Evolutionary conservation across 2,329 filamentous ascomycete species (phyloP).

Genomic region (Cordyceps cicadae): DNA sequence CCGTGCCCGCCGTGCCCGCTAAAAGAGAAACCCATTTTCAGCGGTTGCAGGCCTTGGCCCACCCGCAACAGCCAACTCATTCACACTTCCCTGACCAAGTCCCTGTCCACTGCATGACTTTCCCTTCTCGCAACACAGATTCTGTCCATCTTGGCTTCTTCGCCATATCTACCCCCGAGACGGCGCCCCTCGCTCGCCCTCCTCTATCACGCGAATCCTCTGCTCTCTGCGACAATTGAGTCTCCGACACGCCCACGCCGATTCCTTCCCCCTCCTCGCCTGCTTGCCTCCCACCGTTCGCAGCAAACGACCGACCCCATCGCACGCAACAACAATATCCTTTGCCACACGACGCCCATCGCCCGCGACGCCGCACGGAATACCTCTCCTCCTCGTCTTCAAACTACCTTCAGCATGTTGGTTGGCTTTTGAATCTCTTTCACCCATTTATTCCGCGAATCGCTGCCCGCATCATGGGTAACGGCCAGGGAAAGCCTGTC

Average conservation of each 20-base stretch:
- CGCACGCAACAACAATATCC: neutral
- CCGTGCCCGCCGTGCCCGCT: constrained; percentile 6
- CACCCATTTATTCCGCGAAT: neutral
- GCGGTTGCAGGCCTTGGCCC: constrained; percentile 1
- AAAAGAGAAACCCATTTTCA: neutral
- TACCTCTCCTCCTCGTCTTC: neutral
- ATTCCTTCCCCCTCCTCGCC: neutral
- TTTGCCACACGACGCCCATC: neutral
- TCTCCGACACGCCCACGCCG: neutral
- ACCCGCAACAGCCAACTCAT: neutral
- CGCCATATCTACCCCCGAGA: neutral
- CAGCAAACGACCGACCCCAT: constrained; percentile 1
- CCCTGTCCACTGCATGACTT: constrained; percentile 1
- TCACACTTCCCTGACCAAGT: neutral
- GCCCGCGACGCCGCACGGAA: neutral
- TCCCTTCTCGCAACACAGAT: constrained; percentile 9
- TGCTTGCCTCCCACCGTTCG: neutral
- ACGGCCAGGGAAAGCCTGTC: constrained; percentile 88
- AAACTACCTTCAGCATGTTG: neutral
- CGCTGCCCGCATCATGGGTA: constrained; percentile 59
- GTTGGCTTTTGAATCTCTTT: neutral
- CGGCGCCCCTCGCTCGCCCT: neutral
- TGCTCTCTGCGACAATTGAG: neutral
- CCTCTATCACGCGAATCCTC: neutral
- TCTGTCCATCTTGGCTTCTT: neutral